Conservation (phyloP, 2,329 filamentous ascomycete species). For the Ambrosiella cleistominuta region DNA sequence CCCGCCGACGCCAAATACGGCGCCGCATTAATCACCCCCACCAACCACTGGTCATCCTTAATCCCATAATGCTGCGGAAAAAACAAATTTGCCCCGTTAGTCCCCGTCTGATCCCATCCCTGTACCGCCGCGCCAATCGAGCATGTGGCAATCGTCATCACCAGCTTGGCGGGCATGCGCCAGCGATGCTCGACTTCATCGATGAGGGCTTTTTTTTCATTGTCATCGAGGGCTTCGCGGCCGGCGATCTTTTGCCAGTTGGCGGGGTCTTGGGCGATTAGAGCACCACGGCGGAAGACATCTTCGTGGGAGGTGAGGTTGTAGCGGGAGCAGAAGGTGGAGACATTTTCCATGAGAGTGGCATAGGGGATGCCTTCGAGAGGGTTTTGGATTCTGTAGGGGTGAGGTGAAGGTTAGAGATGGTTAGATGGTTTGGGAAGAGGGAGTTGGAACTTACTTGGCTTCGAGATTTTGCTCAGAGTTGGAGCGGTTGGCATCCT, state of each 20-base stretch:
- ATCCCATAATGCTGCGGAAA: conserved; percentile 31
- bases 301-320: conserved; percentile 30
- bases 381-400: conserved; percentile 27
- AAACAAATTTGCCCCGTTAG: conserved; percentile 42
- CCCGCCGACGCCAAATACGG: conserved; percentile 25
- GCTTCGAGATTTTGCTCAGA: background rate
- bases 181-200: conserved; percentile 41
- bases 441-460: background rate
- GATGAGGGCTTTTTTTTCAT: conserved; percentile 21
- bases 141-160: conserved; percentile 32
- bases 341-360: conserved; percentile 35
- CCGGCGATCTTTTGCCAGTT: conserved; percentile 15
- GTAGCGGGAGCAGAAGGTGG: conserved; percentile 31
- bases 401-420: background rate
- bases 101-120: conserved; percentile 48
- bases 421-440: background rate
- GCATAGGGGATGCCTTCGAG: conserved; percentile 31
- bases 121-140: conserved; percentile 38
- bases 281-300: conserved; percentile 23
- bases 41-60: conserved; percentile 25
- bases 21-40: conserved; percentile 22
- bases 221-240: conserved; percentile 18
- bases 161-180: conserved; percentile 29
- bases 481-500: conserved; percentile 22
- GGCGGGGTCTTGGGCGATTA: conserved; percentile 20